phyloP scores from a whole-genome alignment of 345 rosid genomes.

The Salix purpurea region DNA sequence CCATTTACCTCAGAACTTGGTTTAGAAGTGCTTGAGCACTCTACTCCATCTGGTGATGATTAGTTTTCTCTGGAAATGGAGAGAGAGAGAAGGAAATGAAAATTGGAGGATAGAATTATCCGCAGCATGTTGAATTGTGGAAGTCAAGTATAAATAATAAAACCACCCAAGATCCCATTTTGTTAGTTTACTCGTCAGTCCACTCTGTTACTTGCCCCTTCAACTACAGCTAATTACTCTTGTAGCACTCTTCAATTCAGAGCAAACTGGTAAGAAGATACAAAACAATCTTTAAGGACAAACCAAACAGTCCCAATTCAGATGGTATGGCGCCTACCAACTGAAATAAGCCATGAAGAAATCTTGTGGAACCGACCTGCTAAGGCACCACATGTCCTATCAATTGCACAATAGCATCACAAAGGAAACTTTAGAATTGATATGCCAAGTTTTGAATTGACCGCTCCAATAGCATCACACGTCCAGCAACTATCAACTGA shows the following conservation, averaged over 20 bases:
- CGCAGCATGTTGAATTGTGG: background rate
- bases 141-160: background rate
- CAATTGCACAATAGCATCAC: background rate
- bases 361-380: background rate
- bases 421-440: background rate
- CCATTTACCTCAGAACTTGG: constrained; percentile 18
- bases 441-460: background rate
- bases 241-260: background rate
- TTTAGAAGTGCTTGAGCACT: constrained; percentile 26
- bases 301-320: background rate
- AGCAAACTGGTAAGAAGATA: background rate
- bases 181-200: background rate
- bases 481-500: background rate
- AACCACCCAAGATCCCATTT: background rate
- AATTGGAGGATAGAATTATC: background rate
- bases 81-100: background rate
- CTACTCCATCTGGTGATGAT: constrained; percentile 38
- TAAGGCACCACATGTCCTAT: background rate
- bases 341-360: background rate
- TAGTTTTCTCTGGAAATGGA: constrained; percentile 38
- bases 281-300: background rate
- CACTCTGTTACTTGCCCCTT: background rate
- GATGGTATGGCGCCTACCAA: background rate
- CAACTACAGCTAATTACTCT: background rate
- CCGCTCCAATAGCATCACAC: background rate